phyloP scores from a whole-genome alignment of 805 yeast species.

The Dipodascus albidus region DNA sequence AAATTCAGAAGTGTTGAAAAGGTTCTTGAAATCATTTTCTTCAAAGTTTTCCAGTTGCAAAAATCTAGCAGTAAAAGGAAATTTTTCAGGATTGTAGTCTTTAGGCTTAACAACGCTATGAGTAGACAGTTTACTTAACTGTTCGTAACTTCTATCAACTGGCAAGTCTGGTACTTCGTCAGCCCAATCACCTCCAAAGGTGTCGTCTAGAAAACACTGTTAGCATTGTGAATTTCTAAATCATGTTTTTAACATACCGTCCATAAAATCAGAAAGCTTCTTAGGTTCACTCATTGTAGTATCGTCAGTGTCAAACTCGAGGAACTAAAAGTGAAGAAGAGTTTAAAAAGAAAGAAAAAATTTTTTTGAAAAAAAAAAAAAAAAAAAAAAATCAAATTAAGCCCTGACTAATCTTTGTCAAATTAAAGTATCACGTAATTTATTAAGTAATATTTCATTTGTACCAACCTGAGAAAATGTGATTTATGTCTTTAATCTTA shows the following conservation, averaged over 20 bases:
- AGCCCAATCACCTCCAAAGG: constrained; percentile 4
- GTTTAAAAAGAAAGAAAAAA: neutral
- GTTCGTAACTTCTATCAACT: constrained; percentile 1
- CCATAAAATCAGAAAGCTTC: neutral
- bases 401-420: neutral
- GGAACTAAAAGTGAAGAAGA: neutral
- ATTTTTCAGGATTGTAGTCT: neutral
- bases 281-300: neutral
- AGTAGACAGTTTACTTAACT: neutral
- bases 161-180: constrained; percentile 3
- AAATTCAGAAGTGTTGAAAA: neutral
- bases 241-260: neutral
- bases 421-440: too few relatives aligned
- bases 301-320: neutral
- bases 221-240: neutral
- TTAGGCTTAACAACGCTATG: neutral
- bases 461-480: too few relatives aligned
- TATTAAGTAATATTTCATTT: too few relatives aligned
- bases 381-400: neutral
- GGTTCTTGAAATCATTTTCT: neutral
- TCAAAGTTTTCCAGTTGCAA: neutral
- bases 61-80: constrained; percentile 1
- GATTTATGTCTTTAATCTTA: too few relatives aligned
- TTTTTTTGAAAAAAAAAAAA: neutral
- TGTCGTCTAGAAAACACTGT: neutral